Conservation (phyloP, 805 yeast species). For the Starmera amethionina region DNA sequence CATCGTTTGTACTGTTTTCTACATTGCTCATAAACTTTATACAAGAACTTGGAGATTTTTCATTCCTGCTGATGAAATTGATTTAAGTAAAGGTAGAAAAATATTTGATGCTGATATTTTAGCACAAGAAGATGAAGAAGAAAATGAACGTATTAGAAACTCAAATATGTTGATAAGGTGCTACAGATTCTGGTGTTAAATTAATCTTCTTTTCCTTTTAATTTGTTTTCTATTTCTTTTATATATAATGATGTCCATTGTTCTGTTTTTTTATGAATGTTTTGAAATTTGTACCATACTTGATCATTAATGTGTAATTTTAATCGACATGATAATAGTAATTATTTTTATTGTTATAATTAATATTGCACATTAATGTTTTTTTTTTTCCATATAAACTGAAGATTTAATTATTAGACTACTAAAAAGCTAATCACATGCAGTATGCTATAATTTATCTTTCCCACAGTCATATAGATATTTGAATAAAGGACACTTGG, state of each 20-base stretch:
- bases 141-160: constrained; percentile 14
- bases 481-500: no score
- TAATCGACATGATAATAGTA: no score
- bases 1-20: constrained; percentile 32
- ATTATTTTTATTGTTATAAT: no score
- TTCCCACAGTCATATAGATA: no score
- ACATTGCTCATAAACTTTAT: constrained; percentile 42
- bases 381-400: no score
- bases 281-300: not conserved
- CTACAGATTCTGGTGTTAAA: constrained; percentile 20
- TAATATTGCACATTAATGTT: no score
- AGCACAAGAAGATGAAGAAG: constrained; percentile 31
- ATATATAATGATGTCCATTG: not conserved
- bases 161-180: constrained; percentile 10
- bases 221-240: not conserved
- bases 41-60: constrained; percentile 24
- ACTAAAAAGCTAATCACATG: no score
- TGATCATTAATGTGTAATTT: no score
- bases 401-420: no score
- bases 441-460: no score
- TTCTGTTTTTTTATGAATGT: not conserved
- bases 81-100: constrained; percentile 36
- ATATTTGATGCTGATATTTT: constrained; percentile 30
- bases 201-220: not conserved
- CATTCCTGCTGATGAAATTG: constrained; percentile 30